Conservation (phyloP, 78 protist genomes). For the Dictyostelium citrinum region DNA sequence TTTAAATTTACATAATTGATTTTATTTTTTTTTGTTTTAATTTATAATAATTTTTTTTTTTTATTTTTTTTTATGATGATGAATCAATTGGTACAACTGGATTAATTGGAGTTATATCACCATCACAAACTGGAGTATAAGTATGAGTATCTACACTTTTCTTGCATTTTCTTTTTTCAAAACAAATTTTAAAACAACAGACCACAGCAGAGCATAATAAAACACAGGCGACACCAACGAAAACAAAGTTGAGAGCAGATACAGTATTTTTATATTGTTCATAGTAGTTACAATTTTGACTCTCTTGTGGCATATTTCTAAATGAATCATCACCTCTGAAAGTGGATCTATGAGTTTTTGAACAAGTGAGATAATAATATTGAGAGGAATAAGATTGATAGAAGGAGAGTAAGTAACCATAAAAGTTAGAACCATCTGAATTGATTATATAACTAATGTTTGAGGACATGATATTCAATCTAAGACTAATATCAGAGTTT, state of each 20-base stretch:
- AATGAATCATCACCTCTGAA: not conserved
- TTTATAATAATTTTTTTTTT: no score
- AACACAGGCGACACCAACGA: not conserved
- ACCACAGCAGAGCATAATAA: not conserved
- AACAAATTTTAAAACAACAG: not conserved
- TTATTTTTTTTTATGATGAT: no score
- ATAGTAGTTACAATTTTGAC: not conserved
- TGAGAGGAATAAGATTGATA: not conserved
- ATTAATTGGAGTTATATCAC: not conserved
- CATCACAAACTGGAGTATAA: not conserved
- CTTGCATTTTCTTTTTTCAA: not conserved
- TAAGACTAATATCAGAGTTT: not conserved
- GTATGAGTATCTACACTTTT: not conserved
- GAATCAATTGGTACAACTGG: not conserved
- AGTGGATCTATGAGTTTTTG: not conserved
- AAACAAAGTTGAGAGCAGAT: not conserved
- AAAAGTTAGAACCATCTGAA: not conserved
- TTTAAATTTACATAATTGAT: no score
- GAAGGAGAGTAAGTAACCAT: not conserved
- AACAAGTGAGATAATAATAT: not conserved
- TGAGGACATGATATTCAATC: not conserved
- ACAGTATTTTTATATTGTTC: not conserved
- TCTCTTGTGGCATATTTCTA: not conserved
- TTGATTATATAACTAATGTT: not conserved
- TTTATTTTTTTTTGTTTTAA: no score